Conservation (phyloP, 2,329 filamentous ascomycete genomes). For the Zymoseptoria ardabiliae region DNA sequence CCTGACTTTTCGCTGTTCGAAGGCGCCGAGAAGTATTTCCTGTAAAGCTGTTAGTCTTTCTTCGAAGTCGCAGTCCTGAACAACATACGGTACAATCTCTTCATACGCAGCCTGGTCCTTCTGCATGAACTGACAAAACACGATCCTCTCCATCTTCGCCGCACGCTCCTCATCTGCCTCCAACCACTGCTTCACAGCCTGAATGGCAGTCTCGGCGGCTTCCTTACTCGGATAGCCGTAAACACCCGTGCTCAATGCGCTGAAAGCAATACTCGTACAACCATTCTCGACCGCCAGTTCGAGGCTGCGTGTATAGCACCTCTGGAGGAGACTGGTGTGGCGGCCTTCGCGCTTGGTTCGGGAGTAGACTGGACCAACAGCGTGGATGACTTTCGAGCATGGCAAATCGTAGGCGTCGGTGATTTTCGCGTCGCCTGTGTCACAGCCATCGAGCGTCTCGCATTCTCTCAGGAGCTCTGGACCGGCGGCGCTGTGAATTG, state of each 20-base stretch:
- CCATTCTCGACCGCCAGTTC: conserved; percentile 61
- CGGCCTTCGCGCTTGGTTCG: conserved; percentile 32
- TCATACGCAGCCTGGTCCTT: conserved; percentile 74
- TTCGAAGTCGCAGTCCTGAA: not conserved
- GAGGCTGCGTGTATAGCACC: conserved; percentile 65
- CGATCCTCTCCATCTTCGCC: conserved; percentile 58
- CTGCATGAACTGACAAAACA: conserved; percentile 76
- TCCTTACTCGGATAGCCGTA: conserved; percentile 75
- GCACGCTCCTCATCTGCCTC: conserved; percentile 35
- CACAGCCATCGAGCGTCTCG: conserved; percentile 60
- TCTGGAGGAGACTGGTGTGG: conserved; percentile 41
- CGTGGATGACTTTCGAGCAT: conserved; percentile 73
- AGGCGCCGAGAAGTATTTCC: conserved; percentile 40
- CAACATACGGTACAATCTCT: conserved; percentile 62
- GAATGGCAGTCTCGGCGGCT: conserved; percentile 66
- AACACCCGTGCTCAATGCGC: conserved; percentile 76
- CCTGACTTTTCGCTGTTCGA: conserved; percentile 23
- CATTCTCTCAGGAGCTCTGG: conserved; percentile 63
- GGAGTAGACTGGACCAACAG: conserved; percentile 76
- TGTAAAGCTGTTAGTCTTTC: conserved; percentile 18
- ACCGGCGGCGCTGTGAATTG: conserved; percentile 81
- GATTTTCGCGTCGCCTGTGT: conserved; percentile 74
- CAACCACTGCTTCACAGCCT: conserved; percentile 51
- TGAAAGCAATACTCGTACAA: conserved; percentile 71
- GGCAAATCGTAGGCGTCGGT: conserved; percentile 71